phyloP scores from a whole-genome alignment of 306 rosid genomes.

The Herpetospermum pedunculosum region DNA sequence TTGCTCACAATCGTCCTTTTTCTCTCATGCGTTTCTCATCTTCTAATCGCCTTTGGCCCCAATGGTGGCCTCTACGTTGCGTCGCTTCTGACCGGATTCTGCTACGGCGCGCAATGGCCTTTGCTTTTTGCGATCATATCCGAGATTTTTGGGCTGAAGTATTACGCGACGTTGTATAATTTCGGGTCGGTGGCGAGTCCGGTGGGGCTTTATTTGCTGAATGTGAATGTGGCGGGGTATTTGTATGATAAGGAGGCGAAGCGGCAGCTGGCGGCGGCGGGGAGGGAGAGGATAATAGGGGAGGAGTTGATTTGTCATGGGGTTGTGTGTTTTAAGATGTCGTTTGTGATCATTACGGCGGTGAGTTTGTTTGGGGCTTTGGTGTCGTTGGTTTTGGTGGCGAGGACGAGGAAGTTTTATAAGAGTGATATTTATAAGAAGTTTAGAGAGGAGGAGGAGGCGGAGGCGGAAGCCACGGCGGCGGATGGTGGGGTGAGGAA shows the following conservation, averaged over 20 bases:
- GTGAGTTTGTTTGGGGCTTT: conserved; percentile 23
- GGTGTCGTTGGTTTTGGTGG: conserved; percentile 25
- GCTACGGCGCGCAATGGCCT: conserved; percentile 85
- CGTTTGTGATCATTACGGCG: conserved; percentile 30
- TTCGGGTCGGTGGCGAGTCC: conserved; percentile 70
- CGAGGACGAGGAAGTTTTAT: conserved; percentile 41
- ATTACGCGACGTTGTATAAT: conserved; percentile 68
- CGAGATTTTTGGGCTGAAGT: conserved; percentile 66
- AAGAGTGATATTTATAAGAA: conserved; percentile 37
- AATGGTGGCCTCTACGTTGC: conserved; percentile 34
- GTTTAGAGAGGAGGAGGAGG: conserved; percentile 18
- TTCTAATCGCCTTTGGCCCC: conserved; percentile 36
- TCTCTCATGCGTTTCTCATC: conserved; percentile 36
- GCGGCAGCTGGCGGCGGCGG: conserved; percentile 15
- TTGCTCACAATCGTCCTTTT: conserved; percentile 33
- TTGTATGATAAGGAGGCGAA: conserved; percentile 29
- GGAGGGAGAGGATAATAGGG: neutral
- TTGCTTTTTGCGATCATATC: conserved; percentile 69
- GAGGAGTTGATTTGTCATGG: conserved; percentile 25
- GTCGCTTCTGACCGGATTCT: conserved; percentile 52
- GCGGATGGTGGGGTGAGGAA: neutral
- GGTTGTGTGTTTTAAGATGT: conserved; percentile 21
- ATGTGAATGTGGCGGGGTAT: conserved; percentile 31
- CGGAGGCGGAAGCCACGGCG: neutral
- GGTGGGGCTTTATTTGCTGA: conserved; percentile 26